Conservation (phyloP, 2,329 filamentous ascomycete genomes). For the Phialophora chinensis region DNA sequence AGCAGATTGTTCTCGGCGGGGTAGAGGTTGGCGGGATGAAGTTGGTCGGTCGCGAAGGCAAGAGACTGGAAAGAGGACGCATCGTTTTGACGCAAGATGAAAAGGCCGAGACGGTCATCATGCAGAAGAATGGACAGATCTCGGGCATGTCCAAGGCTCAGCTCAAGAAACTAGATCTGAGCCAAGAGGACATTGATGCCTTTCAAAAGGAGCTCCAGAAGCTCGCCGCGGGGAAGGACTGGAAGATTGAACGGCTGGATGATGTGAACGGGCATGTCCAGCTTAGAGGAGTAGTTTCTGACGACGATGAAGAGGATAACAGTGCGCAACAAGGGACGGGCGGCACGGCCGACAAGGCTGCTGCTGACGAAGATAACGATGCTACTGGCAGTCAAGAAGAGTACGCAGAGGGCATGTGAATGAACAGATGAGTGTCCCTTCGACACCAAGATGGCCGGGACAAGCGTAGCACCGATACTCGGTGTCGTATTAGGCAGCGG, state of each 20-base stretch:
- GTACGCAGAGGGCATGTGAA: conserved; percentile 49
- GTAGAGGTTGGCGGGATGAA: conserved; percentile 64
- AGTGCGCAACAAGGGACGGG: conserved; percentile 20
- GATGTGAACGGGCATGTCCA: conserved; percentile 70
- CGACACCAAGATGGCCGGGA: background rate
- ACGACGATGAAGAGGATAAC: conserved; percentile 58
- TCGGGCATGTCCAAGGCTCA: conserved; percentile 69
- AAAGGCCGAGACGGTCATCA: conserved; percentile 56
- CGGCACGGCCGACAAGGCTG: conserved; percentile 35
- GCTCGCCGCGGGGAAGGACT: conserved; percentile 72
- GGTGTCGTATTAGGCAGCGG: background rate
- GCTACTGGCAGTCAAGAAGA: conserved; percentile 44
- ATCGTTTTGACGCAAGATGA: conserved; percentile 60
- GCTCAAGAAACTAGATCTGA: conserved; percentile 70
- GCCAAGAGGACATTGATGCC: conserved; percentile 70
- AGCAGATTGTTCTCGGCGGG: conserved; percentile 58
- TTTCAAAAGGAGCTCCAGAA: conserved; percentile 72
- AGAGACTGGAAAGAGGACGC: conserved; percentile 62
- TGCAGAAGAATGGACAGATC: conserved; percentile 66
- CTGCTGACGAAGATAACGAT: conserved; percentile 38
- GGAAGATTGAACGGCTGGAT: conserved; percentile 77
- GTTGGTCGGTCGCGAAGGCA: conserved; percentile 61
- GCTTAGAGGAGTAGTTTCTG: conserved; percentile 72
- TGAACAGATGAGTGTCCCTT: background rate
- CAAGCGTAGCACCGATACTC: background rate